These are phyloP conservation scores for Chamaenerion angustifolium DNA, from an alignment of 345 rosid species.

Conservation along the genomic window DNA sequence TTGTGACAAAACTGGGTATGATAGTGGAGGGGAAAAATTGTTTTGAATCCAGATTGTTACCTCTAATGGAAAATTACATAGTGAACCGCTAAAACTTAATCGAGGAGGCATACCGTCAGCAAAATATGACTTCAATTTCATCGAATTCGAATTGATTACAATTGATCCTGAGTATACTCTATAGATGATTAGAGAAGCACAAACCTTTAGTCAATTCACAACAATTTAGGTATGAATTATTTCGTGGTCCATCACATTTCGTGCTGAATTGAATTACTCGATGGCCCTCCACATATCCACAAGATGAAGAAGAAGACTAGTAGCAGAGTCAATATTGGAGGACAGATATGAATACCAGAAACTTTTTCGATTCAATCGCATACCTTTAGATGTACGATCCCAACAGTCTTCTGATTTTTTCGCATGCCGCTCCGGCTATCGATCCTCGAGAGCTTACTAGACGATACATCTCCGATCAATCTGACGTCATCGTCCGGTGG, in stretches of 20 bases:
- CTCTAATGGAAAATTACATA: conserved; percentile 9
- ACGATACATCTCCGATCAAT: conserved; percentile 62
- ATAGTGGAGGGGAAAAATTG: conserved; percentile 3
- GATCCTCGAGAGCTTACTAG: conserved; percentile 38
- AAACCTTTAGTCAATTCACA: background rate
- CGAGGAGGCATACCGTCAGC: too few relatives aligned
- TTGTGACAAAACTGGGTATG: conserved; percentile 7
- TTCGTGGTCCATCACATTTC: background rate
- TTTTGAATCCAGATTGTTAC: conserved; percentile 14
- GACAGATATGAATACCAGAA: background rate
- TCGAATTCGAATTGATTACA: too few relatives aligned
- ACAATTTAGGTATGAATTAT: background rate
- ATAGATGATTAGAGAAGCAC: too few relatives aligned
- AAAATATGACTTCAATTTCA: too few relatives aligned
- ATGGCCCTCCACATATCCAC: too few relatives aligned
- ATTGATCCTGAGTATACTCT: too few relatives aligned
- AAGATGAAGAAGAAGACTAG: background rate
- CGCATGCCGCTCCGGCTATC: conserved; percentile 33
- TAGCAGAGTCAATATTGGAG: too few relatives aligned
- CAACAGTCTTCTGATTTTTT: conserved; percentile 52
- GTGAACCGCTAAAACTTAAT: too few relatives aligned
- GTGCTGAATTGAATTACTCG: too few relatives aligned
- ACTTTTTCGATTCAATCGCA: background rate
- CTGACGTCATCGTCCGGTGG: conserved; percentile 45
- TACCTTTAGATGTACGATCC: conserved; percentile 90